Base-by-base conservation (phyloP, 2,329 filamentous ascomycete genomes). In the Neoarthrinium moseri region DNA sequence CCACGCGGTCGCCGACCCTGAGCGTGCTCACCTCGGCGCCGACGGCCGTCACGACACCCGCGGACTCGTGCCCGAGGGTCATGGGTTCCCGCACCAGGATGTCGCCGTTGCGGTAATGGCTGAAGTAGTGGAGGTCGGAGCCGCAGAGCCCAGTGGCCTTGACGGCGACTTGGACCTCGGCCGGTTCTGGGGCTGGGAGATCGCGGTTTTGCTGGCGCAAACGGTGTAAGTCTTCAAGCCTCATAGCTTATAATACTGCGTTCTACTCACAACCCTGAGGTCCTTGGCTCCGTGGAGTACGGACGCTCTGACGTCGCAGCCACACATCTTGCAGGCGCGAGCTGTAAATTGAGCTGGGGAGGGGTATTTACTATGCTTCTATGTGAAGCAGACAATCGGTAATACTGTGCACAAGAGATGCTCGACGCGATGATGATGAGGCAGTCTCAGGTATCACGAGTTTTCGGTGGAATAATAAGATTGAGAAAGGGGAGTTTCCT, bases 1-100 rank as follows among this genome's bases (percentile, higher is more conserved):
- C 80, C 18, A 94, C 89, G 18, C 76, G 77, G 64, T 95, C 89
- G 46, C 86, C 86, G 26, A 79, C 71, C 52, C 78, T 75, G 29
- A 89, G 66, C 3, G 40, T 10, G 2, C 67, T 78, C 26, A 87
- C 83, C 21, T 68, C 70, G 17, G 77, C 67, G 33, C 86, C 86
- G 21, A 86, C 73, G 18, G 76, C 69, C 44, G 74, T 71, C 49
- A 89, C 73, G 21, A 86, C 71, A 34, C 86, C 86, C n/a, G 82
- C 78, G 17, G 82, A 86, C 63, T 87, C 84, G 60, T 89, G 85
- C 54, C 85, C 85, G 40, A 75, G 64, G 7, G 68, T 71, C 33
- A 77, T 58, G 27, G 74, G 74, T 46, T 70, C 73, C 23, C 66
- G 68, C 41, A 80, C 77, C 37, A 79, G 66, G 56, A 84, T 77